phyloP scores from a whole-genome alignment of 768 basidiomycete genomes.

The Saitozyma sp. region DNA sequence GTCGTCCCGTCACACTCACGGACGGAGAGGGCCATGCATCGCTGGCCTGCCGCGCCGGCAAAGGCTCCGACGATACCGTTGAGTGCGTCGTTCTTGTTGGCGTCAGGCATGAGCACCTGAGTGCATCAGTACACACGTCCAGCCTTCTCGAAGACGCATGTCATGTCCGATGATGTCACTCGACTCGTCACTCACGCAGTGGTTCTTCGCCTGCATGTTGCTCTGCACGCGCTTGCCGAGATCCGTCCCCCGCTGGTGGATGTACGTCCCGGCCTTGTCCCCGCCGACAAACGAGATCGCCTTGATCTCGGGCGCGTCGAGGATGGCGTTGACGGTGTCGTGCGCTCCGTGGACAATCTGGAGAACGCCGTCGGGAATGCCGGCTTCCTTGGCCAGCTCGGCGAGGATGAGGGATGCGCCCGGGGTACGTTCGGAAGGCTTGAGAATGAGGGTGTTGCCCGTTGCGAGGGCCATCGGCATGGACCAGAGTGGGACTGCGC shows the following conservation, averaged over 20 bases:
- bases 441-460: conserved; percentile 87
- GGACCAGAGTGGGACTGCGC: conserved; percentile 14
- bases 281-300: conserved; percentile 94
- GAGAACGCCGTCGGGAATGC: conserved; percentile 56
- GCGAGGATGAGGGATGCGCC: conserved; percentile 95
- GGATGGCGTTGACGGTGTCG: conserved; percentile 81
- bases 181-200: conserved; percentile 46
- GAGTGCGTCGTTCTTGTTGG: conserved; percentile 81
- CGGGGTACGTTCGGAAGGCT: conserved; percentile 91
- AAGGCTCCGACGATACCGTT: conserved; percentile 89
- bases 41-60: conserved; percentile 88
- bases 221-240: conserved; percentile 13
- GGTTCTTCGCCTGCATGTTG: conserved; percentile 16
- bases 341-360: conserved; percentile 91
- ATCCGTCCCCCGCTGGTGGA: conserved; percentile 68
- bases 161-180: not conserved
- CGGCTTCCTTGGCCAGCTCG: conserved; percentile 82
- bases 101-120: conserved; percentile 84
- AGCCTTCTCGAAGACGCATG: not conserved
- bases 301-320: conserved; percentile 81
- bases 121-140: conserved; percentile 56
- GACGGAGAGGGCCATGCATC: conserved; percentile 89
- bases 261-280: conserved; percentile 83
- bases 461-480: conserved; percentile 15
- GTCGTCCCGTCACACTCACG: conserved; percentile 56